Percentiles rank a stretch among this genome's conserved stretches.
These are phyloP conservation scores for Wickerhamiella bombiphila DNA, from an alignment of 805 yeast species.

Conservation along the genomic window DNA sequence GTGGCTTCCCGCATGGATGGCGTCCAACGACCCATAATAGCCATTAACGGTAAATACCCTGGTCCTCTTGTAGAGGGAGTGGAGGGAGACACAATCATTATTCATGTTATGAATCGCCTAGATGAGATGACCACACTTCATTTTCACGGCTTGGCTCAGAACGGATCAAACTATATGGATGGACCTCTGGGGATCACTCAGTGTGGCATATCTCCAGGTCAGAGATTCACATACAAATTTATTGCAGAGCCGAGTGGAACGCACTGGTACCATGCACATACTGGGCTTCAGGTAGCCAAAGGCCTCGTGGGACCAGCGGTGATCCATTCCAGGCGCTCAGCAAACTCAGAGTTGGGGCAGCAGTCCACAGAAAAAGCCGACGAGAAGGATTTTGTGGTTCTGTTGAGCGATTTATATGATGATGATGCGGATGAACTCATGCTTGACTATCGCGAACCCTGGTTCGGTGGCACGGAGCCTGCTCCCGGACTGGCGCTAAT, in stretches of 20 bases:
- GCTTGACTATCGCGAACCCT: conserved; percentile 27
- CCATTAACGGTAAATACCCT: conserved; percentile 35
- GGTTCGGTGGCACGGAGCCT: conserved; percentile 27
- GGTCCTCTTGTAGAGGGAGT: conserved; percentile 33
- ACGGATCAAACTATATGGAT: conserved; percentile 34
- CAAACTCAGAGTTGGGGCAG: neutral
- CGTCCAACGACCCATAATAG: conserved; percentile 22
- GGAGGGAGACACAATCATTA: conserved; percentile 25
- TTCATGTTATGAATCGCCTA: conserved; percentile 27
- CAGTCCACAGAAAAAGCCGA: conserved; percentile 19
- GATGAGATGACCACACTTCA: conserved; percentile 31
- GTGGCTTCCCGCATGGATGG: conserved; percentile 24
- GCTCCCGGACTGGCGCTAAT: conserved; percentile 29
- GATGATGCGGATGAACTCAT: conserved; percentile 24
- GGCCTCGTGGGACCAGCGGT: conserved; percentile 37
- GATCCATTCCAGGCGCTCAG: conserved; percentile 24
- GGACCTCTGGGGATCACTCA: conserved; percentile 40
- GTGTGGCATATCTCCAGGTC: conserved; percentile 34
- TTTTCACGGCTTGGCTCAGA: conserved; percentile 38
- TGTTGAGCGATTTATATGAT: conserved; percentile 31
- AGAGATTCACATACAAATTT: conserved; percentile 30
- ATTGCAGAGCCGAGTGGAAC: conserved; percentile 32
- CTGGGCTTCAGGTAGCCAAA: conserved; percentile 32
- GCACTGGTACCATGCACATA: conserved; percentile 44
- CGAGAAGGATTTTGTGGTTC: conserved; percentile 24